Conservation (phyloP, 805 yeast species). For the Metschnikowia lunata region DNA sequence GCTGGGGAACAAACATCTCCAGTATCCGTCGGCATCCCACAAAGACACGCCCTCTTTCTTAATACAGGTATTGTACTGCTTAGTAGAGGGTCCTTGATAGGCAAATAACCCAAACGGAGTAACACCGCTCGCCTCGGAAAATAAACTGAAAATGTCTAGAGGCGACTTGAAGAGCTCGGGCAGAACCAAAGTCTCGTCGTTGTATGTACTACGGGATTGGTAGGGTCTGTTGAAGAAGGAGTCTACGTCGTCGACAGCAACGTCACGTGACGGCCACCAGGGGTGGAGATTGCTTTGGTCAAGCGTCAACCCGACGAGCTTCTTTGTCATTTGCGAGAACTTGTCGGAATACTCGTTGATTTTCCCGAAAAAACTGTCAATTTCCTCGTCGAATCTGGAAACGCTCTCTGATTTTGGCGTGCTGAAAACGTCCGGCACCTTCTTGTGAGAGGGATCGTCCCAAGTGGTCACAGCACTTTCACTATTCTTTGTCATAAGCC, state of each 20-base stretch:
- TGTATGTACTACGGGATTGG: constrained; percentile 13
- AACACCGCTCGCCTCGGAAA: constrained; percentile 20
- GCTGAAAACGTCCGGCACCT: not conserved
- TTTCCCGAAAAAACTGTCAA: constrained; percentile 21
- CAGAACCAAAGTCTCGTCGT: not conserved
- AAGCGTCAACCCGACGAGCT: constrained; percentile 18
- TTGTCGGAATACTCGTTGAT: constrained; percentile 24
- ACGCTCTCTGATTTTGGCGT: not conserved
- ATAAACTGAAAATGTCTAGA: constrained; percentile 11
- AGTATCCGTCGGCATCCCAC: constrained; percentile 82
- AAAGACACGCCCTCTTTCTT: constrained; percentile 63
- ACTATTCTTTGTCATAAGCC: not conserved
- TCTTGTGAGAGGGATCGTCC: not conserved
- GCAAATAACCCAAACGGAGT: constrained; percentile 47
- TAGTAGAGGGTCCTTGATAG: constrained; percentile 53
- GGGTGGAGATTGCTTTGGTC: constrained; percentile 6
- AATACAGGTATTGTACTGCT: constrained; percentile 59
- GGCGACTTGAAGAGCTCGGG: constrained; percentile 4
- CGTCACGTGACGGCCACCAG: constrained; percentile 7
- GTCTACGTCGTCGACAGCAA: constrained; percentile 7
- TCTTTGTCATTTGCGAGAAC: constrained; percentile 24
- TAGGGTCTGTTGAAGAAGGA: constrained; percentile 21
- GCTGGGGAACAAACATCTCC: constrained; percentile 87
- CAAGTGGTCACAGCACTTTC: not conserved
- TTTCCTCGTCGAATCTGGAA: constrained; percentile 19